Evolutionary conservation across 2,329 filamentous ascomycete species (phyloP), one percentile per base, ranked within the genome.

Genomic region (Immersiporthe knoxdaviesiana): DNA sequence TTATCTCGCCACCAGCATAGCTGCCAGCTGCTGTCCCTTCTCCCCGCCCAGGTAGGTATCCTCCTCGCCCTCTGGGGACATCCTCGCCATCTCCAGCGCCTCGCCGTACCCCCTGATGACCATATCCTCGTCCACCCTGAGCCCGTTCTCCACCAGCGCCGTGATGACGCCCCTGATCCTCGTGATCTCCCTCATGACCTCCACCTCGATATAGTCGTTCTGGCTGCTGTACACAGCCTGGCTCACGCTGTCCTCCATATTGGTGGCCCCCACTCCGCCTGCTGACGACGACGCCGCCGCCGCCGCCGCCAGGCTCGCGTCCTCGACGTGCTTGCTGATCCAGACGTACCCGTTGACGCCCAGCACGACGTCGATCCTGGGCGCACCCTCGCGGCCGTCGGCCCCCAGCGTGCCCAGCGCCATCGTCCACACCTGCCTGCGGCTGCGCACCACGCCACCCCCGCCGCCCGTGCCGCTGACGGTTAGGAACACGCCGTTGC

Each of bases 271-370:
- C 21, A 93, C 91, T 82, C 86, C 77, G 18, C 81, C 81, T n/a
- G 80, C 78, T n/a, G 83, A 81, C 60, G 85, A 81, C 41, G 79
- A 76, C 58, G 80, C 76, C 8, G 80, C 78, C n/a, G 83, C 81
- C 58, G 85, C 81, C 52, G 79, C 77, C 54, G 80, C 76, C 10
- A 78, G 78, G 6, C 80, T 79, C n/a, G 85, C 84, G 47, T 85
- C 86, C 73, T 92, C 90, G 10, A 91, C 82, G 75, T 97, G 93
- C 82, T 93, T 94, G 79, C 91, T 90, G 76, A 98, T 94, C 92
- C 93, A 99, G 69, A 98, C 94, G 78, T 97, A 98, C 0, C 96
- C 96, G 76, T 99, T 99, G 52, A 99, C 96, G 2, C 96, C 96
- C 0, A 99, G 84, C 65, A 97, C 87, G 10, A 98, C 89, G 77